Conservation (phyloP, 345 rosid species). For the Microcos paniculata region DNA sequence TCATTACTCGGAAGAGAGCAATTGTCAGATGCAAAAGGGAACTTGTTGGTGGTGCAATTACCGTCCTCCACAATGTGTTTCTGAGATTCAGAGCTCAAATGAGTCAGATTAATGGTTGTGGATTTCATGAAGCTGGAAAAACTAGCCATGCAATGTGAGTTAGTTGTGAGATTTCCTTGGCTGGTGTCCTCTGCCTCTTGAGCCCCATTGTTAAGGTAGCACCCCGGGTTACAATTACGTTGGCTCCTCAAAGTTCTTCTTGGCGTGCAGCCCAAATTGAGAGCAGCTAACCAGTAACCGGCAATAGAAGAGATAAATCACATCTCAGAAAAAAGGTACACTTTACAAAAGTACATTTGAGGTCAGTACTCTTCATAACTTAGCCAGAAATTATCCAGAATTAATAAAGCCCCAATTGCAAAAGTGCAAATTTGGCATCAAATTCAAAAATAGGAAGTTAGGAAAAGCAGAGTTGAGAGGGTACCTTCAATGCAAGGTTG, state of each 20-base stretch:
- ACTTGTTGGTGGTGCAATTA: constrained; percentile 10
- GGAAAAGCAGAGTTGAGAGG: neutral
- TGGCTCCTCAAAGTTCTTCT: constrained; percentile 64
- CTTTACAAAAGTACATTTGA: neutral
- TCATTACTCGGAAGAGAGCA: constrained; percentile 8
- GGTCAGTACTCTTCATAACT: neutral
- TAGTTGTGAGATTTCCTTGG: constrained; percentile 19
- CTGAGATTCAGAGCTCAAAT: constrained; percentile 10
- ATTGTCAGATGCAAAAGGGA: constrained; percentile 22
- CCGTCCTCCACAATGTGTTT: constrained; percentile 11
- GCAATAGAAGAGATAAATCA: constrained; percentile 2
- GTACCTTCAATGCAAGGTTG: constrained; percentile 82
- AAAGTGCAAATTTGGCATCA: neutral
- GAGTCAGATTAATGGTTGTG: constrained; percentile 11
- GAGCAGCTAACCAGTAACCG: constrained; percentile 62
- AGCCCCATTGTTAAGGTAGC: constrained; percentile 41
- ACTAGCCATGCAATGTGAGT: constrained; percentile 16
- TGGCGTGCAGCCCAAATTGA: constrained; percentile 63
- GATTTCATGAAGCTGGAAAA: constrained; percentile 26
- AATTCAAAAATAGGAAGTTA: constrained; percentile 8
- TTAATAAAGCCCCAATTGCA: neutral
- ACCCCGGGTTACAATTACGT: constrained; percentile 41
- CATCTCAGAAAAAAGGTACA: constrained; percentile 1
- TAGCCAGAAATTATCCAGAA: neutral
- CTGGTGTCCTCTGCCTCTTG: constrained; percentile 29